Base-by-base conservation (phyloP, 257 asterid species). In the Capsicum chinense region DNA sequence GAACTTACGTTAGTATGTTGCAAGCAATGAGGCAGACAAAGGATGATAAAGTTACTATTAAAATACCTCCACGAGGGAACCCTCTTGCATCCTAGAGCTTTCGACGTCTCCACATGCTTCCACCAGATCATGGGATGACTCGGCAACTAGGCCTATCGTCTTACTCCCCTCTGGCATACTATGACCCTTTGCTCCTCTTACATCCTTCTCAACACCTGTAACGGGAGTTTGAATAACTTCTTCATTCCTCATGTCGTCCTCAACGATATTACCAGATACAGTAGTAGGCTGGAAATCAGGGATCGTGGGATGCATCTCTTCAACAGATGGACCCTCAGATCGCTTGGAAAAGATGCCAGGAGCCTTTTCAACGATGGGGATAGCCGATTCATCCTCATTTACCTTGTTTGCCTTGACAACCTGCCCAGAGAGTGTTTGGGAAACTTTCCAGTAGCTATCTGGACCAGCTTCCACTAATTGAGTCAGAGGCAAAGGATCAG, bases 41-140 rank as follows among this genome's bases (percentile, higher is more conserved):
- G 5, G 64, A 16, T 33, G 48, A 54, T 15, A 8, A 78, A 79
- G 83, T 83, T 86, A n/a, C 76, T 56, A 84, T 80, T 79, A 64
- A 80, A 86, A 79, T 83, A 97, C 99, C 99, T 97, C 99, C 85
- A 97, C 97, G 83, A 76, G 83, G 83, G 94, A 89, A 85, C 95
- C 94, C 90, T 91, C 97, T 85, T 87, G 88, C 58, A 95, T 92
- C 88, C 89, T 64, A 21, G 83, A 58, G 68, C 60, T 86, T 60
- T 90, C 67, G 50, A 63, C 37, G 78, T 35, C 83, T 66, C 73
- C 91, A 85, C 83, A 9, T 7, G 79, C 84, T 81, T 63, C 70
- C 71, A 21, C 71, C 79, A 69, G 79, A 78, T 86, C 89, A 48
- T 78, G 44, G 56, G 79, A 90, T 14, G 89, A 88, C 66, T 88